A percentile compares a stretch with the other conserved stretches of the same genome.
These are phyloP conservation scores for Fonsecaea nubica DNA, from an alignment of 2,329 filamentous ascomycete species.

Conservation along the genomic window DNA sequence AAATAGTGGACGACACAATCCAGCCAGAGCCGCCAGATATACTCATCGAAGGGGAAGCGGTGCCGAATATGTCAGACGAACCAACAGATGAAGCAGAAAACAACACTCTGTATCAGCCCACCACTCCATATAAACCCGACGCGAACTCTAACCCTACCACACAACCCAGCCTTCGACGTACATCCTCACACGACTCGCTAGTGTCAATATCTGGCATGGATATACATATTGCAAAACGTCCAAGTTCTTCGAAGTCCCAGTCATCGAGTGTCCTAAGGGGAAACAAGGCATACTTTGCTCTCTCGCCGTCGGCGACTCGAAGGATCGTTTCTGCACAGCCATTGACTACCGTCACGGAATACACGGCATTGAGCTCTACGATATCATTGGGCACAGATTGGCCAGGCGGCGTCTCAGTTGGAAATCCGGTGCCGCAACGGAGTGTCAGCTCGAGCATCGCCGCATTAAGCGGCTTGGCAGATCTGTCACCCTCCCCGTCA, in stretches of 20 bases:
- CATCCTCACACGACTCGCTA: slow-evolving; percentile 83
- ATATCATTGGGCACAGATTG: slow-evolving; percentile 25
- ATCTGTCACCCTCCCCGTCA: slow-evolving; percentile 30
- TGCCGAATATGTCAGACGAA: not conserved
- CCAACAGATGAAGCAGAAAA: not conserved
- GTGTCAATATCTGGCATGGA: slow-evolving; percentile 87
- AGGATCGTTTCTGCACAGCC: slow-evolving; percentile 54
- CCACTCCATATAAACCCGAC: slow-evolving; percentile 7
- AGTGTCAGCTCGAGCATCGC: slow-evolving; percentile 34
- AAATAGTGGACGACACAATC: not conserved
- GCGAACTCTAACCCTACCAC: slow-evolving; percentile 16
- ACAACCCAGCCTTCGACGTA: slow-evolving; percentile 60
- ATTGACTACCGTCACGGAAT: slow-evolving; percentile 60
- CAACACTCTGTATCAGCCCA: not conserved
- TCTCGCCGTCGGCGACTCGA: slow-evolving; percentile 40
- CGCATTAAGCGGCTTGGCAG: slow-evolving; percentile 38
- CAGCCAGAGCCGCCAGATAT: slow-evolving; percentile 12
- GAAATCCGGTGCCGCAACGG: slow-evolving; percentile 13
- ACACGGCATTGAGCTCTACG: slow-evolving; percentile 60
- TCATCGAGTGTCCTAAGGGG: slow-evolving; percentile 31
- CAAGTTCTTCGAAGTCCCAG: slow-evolving; percentile 71
- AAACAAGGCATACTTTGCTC: slow-evolving; percentile 38
- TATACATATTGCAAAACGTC: slow-evolving; percentile 80
- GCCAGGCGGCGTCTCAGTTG: not conserved
- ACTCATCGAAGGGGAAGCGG: slow-evolving; percentile 5